phyloP scores from a whole-genome alignment of 2,329 filamentous ascomycete species.

The Hysterium pulicare region DNA sequence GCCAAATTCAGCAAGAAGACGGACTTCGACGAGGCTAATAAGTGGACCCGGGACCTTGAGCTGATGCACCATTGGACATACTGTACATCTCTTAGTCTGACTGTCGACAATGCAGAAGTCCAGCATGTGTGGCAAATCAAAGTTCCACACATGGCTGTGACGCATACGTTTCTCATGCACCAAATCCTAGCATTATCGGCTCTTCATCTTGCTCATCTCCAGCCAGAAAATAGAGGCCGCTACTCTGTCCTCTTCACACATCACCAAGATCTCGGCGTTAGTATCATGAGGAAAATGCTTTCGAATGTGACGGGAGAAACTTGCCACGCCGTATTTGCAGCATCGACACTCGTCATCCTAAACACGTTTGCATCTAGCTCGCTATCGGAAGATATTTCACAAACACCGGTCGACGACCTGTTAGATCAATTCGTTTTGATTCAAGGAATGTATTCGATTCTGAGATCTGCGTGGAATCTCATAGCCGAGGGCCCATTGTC shows the following conservation, averaged over 20 bases:
- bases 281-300: constrained; percentile 25
- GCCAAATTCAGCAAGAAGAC: constrained; percentile 25
- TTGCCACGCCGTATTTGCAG: constrained; percentile 28
- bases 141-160: constrained; percentile 33
- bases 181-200: constrained; percentile 42
- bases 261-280: constrained; percentile 37
- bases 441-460: constrained; percentile 32
- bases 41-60: constrained; percentile 33
- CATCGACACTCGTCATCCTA: constrained; percentile 28
- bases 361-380: constrained; percentile 28
- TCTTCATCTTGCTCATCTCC: constrained; percentile 34
- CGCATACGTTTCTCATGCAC: constrained; percentile 39
- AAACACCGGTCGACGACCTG: constrained; percentile 26
- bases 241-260: constrained; percentile 35
- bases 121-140: constrained; percentile 31
- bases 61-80: constrained; percentile 35
- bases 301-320: constrained; percentile 27
- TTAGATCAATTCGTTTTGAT: constrained; percentile 34
- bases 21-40: constrained; percentile 17
- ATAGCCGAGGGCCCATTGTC: constrained; percentile 24
- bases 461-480: constrained; percentile 16
- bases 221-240: constrained; percentile 19
- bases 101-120: constrained; percentile 23
- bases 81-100: constrained; percentile 22
- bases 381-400: constrained; percentile 3